A percentile compares a stretch with the other conserved stretches of the same genome.
phyloP scores from a whole-genome alignment of 2,329 filamentous ascomycete species.

The Penicillium sclerotiorum region DNA sequence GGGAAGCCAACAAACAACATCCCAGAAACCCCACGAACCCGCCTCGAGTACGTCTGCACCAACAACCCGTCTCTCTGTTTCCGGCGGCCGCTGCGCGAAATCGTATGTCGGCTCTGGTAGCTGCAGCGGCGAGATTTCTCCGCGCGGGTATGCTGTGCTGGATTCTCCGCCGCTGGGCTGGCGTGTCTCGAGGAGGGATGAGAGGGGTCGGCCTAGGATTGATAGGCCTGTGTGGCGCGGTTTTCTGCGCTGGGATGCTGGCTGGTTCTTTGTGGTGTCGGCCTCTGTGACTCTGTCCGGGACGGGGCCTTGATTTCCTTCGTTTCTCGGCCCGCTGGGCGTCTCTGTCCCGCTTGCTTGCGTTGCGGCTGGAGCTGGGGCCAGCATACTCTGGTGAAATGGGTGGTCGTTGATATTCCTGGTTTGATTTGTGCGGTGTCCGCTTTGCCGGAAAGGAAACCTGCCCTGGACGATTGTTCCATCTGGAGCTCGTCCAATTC shows the following conservation, averaged over 20 bases:
- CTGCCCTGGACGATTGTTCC: slow-evolving; percentile 45
- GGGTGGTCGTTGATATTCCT: slow-evolving; percentile 37
- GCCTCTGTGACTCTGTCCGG: neutral
- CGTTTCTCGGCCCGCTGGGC: neutral
- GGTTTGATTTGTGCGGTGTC: slow-evolving; percentile 39
- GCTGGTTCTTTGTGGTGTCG: neutral
- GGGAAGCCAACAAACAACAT: slow-evolving; percentile 8
- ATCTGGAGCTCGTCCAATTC: slow-evolving; percentile 43
- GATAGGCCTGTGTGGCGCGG: neutral
- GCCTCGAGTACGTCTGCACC: neutral
- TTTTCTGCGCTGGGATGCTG: neutral
- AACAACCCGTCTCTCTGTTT: neutral
- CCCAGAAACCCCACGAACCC: neutral
- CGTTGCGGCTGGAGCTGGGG: slow-evolving; percentile 15
- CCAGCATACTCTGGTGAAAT: slow-evolving; percentile 35
- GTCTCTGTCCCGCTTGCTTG: neutral
- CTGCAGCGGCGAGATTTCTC: neutral
- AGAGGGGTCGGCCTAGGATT: neutral
- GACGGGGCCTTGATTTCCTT: neutral
- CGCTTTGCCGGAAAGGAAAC: slow-evolving; percentile 44
- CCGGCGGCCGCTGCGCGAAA: neutral
- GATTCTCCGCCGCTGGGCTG: neutral
- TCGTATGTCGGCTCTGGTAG: neutral
- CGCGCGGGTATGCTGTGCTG: neutral
- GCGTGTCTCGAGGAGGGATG: neutral